Evolutionary conservation across 129 eudicot species (phyloP).

Genomic region (Arctium minus): DNA sequence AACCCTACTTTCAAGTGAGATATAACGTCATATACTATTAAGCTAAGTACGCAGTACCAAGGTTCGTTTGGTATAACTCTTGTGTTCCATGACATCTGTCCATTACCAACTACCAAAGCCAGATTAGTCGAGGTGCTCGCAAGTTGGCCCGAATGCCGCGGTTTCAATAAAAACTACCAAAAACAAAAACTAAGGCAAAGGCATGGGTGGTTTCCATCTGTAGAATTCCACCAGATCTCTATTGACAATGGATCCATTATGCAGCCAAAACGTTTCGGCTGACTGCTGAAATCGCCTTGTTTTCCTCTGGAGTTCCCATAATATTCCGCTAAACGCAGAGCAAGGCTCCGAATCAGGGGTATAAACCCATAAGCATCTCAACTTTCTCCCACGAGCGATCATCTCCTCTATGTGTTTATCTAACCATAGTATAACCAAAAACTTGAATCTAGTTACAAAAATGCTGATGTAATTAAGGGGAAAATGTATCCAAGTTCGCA

Average conservation of each 20-base stretch:
- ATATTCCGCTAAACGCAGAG: slow-evolving; percentile 73
- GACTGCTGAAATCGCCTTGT: slow-evolving; percentile 88
- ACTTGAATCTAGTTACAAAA: not conserved
- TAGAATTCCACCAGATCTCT: slow-evolving; percentile 66
- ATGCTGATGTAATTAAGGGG: not conserved
- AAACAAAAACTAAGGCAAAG: slow-evolving; percentile 57
- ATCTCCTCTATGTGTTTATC: slow-evolving; percentile 74
- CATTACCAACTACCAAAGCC: not conserved
- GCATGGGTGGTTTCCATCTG: slow-evolving; percentile 89
- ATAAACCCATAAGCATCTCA: slow-evolving; percentile 89
- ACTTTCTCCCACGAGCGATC: slow-evolving; percentile 66
- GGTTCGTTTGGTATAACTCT: not conserved
- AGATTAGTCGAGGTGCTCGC: not conserved
- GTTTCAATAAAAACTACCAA: not conserved
- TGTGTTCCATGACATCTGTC: not conserved
- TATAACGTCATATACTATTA: not conserved
- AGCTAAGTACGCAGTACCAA: not conserved
- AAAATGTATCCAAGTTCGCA: not conserved
- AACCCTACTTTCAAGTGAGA: not conserved
- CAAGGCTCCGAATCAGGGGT: slow-evolving; percentile 71
- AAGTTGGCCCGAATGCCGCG: not conserved
- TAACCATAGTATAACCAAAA: slow-evolving; percentile 19
- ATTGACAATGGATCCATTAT: slow-evolving; percentile 73
- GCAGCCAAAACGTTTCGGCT: slow-evolving; percentile 91
- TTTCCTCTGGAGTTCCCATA: slow-evolving; percentile 96